Evolutionary conservation across 257 asterid genomes (phyloP).

Genomic region (Nicotiana obtusifolia): DNA sequence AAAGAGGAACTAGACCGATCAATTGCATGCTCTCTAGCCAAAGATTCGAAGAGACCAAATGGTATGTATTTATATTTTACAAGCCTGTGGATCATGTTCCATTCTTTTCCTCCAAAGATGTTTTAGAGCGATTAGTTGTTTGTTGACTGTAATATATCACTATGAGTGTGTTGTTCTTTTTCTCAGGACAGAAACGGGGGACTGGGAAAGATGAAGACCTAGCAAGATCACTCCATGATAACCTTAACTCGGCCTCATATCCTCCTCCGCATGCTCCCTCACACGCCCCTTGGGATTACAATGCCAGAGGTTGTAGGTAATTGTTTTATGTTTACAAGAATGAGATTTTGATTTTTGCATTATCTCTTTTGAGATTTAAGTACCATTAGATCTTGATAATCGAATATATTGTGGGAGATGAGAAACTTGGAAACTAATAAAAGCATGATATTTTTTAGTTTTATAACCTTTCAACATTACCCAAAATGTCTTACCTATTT

Average conservation of each 20-base stretch:
- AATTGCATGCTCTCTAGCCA: conserved; percentile 66
- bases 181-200: conserved; percentile 55
- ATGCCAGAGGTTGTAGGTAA: conserved; percentile 58
- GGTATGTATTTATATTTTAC: conserved; percentile 28
- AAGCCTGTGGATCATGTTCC: neutral
- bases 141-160: neutral
- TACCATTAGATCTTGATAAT: too few relatives aligned
- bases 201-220: conserved; percentile 44
- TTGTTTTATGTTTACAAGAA: neutral
- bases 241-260: conserved; percentile 38
- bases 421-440: neutral
- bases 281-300: conserved; percentile 44
- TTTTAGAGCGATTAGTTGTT: neutral
- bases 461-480: neutral
- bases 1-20: conserved; percentile 85
- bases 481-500: neutral
- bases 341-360: neutral
- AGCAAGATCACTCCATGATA: conserved; percentile 45
- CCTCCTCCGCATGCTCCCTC: conserved; percentile 12
- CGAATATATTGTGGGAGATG: neutral
- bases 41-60: conserved; percentile 58
- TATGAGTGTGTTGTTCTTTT: neutral
- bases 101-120: neutral
- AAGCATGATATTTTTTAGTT: neutral
- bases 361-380: neutral